Percentiles rank a stretch among this genome's conserved stretches.
These are phyloP conservation scores for Aspergillus terreus DNA, from an alignment of 2,329 filamentous ascomycete genomes.

Conservation along the genomic window DNA sequence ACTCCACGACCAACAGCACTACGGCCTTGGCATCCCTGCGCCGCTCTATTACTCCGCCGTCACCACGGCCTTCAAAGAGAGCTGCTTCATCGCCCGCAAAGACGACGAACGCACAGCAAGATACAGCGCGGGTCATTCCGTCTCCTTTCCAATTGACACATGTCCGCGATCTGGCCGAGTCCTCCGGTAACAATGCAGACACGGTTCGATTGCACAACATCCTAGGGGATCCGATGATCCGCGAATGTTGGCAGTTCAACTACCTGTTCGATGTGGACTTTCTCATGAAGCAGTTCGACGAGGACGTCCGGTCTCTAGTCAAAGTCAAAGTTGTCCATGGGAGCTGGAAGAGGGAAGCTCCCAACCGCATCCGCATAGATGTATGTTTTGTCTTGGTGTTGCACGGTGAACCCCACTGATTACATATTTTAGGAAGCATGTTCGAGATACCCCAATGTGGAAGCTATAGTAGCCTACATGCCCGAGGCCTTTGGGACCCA, in stretches of 20 bases:
- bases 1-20: neutral
- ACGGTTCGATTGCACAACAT: constrained; percentile 64
- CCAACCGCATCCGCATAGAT: constrained; percentile 54
- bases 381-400: constrained; percentile 35
- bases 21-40: constrained; percentile 23
- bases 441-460: constrained; percentile 61
- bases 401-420: neutral
- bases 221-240: constrained; percentile 69
- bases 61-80: constrained; percentile 5
- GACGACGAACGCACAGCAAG: neutral
- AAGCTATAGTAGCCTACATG: constrained; percentile 71
- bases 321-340: constrained; percentile 60
- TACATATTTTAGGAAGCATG: constrained; percentile 54
- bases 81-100: neutral
- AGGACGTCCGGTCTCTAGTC: constrained; percentile 51
- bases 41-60: constrained; percentile 28
- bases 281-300: constrained; percentile 57
- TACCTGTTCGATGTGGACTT: constrained; percentile 57
- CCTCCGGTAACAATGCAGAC: constrained; percentile 58
- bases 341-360: constrained; percentile 65
- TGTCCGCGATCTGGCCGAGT: constrained; percentile 60
- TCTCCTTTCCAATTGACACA: constrained; percentile 72
- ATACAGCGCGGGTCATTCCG: constrained; percentile 26
- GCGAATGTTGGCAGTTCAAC: constrained; percentile 58
- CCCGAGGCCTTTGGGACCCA: constrained; percentile 84